A percentile compares a stretch with the other conserved stretches of the same genome.
phyloP scores from a whole-genome alignment of 2,329 filamentous ascomycete genomes.

The Aspergillus calidoustus region DNA sequence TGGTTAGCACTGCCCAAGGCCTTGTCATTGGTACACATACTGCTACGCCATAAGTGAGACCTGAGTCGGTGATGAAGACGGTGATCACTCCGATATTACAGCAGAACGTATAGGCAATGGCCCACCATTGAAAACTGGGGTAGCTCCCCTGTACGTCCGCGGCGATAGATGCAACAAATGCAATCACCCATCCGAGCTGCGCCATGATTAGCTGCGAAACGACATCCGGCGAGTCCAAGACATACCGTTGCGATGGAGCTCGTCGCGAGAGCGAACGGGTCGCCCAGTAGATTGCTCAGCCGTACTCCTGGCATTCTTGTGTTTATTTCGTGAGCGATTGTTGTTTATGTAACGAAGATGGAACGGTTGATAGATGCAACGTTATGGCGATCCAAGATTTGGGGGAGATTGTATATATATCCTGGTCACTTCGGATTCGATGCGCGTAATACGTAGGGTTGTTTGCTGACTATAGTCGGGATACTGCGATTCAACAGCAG shows the following conservation, averaged over 20 bases:
- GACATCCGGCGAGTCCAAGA: slow-evolving; percentile 27
- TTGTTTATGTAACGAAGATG: slow-evolving; percentile 28
- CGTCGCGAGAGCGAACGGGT: slow-evolving; percentile 94
- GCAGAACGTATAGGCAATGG: slow-evolving; percentile 81
- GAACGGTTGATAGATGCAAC: slow-evolving; percentile 27
- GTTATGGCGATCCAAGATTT: slow-evolving; percentile 27
- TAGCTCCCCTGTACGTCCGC: slow-evolving; percentile 64
- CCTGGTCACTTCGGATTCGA: slow-evolving; percentile 2
- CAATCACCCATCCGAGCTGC: slow-evolving; percentile 92
- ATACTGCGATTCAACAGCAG: slow-evolving; percentile 3
- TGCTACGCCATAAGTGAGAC: slow-evolving; percentile 88
- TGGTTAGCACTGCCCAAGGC: slow-evolving; percentile 31
- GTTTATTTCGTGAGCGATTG: slow-evolving; percentile 25
- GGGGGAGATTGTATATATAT: slow-evolving; percentile 10
- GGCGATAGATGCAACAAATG: slow-evolving; percentile 84
- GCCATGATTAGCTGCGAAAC: slow-evolving; percentile 4
- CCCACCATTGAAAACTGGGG: slow-evolving; percentile 92
- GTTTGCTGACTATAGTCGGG: not conserved
- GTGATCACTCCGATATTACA: slow-evolving; percentile 78
- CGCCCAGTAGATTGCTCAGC: slow-evolving; percentile 88
- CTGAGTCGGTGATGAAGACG: slow-evolving; percentile 81
- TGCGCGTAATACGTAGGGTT: slow-evolving; percentile 6
- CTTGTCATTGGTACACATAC: slow-evolving; percentile 48
- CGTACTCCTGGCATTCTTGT: slow-evolving; percentile 62
- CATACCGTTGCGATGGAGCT: slow-evolving; percentile 88